These are phyloP conservation scores for Asterionellopsis glacialis DNA, from an alignment of 108 stramenopile genomes.

Conservation along the genomic window DNA sequence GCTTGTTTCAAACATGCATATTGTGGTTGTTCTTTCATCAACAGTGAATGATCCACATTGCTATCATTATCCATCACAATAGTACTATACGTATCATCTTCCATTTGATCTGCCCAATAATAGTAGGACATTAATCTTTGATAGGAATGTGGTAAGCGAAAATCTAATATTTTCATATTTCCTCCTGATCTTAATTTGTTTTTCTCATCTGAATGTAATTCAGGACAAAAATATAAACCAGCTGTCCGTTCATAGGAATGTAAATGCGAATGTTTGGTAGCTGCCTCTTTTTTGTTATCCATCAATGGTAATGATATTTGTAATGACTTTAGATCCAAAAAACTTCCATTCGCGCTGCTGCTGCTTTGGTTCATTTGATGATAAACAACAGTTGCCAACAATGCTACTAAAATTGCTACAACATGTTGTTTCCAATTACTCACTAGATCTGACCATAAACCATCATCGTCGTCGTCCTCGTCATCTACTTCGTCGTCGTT, in stretches of 20 bases:
- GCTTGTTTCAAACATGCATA: no score
- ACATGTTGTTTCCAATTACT: slow-evolving; percentile 48
- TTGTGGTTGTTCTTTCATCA: slow-evolving; percentile 3
- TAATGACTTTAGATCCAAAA: slow-evolving; percentile 15
- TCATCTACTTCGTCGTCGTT: slow-evolving; percentile 5
- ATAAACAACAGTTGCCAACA: slow-evolving; percentile 35
- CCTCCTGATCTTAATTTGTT: no score
- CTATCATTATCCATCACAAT: not conserved
- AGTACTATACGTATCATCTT: not conserved
- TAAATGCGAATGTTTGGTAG: not conserved
- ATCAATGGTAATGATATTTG: not conserved
- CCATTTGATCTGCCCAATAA: slow-evolving; percentile 7
- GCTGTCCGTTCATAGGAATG: no score
- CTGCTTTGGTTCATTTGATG: slow-evolving; percentile 22
- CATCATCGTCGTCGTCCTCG: slow-evolving; percentile 15
- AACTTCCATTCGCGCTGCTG: slow-evolving; percentile 20
- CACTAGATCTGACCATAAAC: not conserved
- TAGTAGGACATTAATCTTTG: slow-evolving; percentile 1
- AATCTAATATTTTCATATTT: not conserved
- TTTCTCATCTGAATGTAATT: not conserved
- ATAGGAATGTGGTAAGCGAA: not conserved
- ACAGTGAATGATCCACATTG: not conserved
- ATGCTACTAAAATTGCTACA: slow-evolving; percentile 52
- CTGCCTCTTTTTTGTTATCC: slow-evolving; percentile 3
- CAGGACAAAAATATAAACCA: not conserved